These are phyloP conservation scores for Iberis pinnata DNA, from an alignment of 345 rosid genomes.

Conservation along the genomic window DNA sequence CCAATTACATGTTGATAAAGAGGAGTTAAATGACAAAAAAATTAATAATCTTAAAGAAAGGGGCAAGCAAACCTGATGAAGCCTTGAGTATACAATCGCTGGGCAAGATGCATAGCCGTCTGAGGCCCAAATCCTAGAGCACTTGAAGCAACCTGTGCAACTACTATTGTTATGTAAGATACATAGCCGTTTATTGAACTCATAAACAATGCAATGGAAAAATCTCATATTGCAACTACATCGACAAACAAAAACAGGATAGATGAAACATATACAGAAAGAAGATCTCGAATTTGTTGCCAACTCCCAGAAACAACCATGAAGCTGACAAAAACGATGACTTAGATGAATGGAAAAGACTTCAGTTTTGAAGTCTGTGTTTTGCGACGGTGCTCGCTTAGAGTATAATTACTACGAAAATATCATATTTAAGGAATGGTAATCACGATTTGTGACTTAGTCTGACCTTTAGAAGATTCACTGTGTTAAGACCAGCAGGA, in stretches of 20 bases:
- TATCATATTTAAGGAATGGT: too few species aligned
- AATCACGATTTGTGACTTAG: too few species aligned
- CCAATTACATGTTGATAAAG: slow-evolving; percentile 4
- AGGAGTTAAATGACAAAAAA: slow-evolving; percentile 17
- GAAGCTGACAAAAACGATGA: slow-evolving; percentile 1
- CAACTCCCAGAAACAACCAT: slow-evolving; percentile 12
- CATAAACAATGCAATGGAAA: slow-evolving; percentile 9
- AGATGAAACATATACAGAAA: neutral
- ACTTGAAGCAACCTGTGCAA: slow-evolving; percentile 84
- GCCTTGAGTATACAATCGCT: slow-evolving; percentile 85
- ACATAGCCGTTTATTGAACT: slow-evolving; percentile 5
- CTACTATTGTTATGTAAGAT: slow-evolving; percentile 13
- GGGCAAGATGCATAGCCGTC: slow-evolving; percentile 83
- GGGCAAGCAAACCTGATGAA: slow-evolving; percentile 63
- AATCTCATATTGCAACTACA: neutral
- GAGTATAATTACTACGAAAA: too few species aligned
- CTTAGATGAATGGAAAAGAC: neutral
- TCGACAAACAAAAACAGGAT: neutral
- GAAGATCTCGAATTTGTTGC: neutral
- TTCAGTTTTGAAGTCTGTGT: neutral
- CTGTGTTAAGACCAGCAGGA: slow-evolving; percentile 86
- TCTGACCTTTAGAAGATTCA: slow-evolving; percentile 83
- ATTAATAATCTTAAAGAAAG: slow-evolving; percentile 14
- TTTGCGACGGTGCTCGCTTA: too few species aligned
- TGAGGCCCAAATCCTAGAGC: slow-evolving; percentile 94